Percentiles rank a stretch among this genome's conserved stretches.
Evolutionary conservation across 257 asterid species (phyloP).

Genomic region (Voacanga thouarsii): DNA sequence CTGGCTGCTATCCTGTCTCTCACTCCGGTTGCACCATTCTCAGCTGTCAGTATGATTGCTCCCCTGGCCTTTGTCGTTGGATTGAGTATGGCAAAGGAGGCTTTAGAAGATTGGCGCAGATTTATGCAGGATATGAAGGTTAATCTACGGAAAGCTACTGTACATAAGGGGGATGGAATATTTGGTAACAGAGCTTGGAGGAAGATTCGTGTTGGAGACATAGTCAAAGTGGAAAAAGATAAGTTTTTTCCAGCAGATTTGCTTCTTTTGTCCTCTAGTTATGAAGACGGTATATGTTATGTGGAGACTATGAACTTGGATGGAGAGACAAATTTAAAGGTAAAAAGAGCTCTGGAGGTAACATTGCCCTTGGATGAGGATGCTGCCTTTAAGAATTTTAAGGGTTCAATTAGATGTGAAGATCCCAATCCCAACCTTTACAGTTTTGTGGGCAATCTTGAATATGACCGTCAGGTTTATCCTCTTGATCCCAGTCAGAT

Average conservation of each 20-base stretch:
- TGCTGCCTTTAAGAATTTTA: constrained; percentile 62
- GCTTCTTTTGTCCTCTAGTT: constrained; percentile 79
- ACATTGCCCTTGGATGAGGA: constrained; percentile 65
- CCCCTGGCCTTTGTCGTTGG: constrained; percentile 92
- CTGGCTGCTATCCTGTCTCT: constrained; percentile 77
- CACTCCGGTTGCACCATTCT: constrained; percentile 79
- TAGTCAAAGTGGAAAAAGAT: constrained; percentile 87
- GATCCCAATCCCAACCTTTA: constrained; percentile 93
- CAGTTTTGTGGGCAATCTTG: constrained; percentile 82
- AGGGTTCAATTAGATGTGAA: constrained; percentile 70
- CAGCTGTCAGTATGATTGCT: constrained; percentile 81
- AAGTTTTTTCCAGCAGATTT: constrained; percentile 89
- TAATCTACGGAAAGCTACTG: constrained; percentile 61
- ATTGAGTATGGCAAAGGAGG: constrained; percentile 98
- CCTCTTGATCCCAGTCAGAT: constrained; percentile 90
- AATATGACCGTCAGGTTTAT: constrained; percentile 53
- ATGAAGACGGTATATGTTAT: constrained; percentile 90
- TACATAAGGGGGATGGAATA: constrained; percentile 62
- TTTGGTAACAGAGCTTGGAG: constrained; percentile 79
- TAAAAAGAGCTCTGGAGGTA: constrained; percentile 71
- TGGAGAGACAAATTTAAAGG: constrained; percentile 95
- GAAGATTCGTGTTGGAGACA: constrained; percentile 87
- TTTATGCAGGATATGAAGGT: constrained; percentile 94
- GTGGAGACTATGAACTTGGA: constrained; percentile 97
- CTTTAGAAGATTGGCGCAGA: constrained; percentile 87